Percentiles rank a stretch among this genome's conserved stretches.
phyloP scores from a whole-genome alignment of 768 basidiomycete species.

The Tulasnella calospora region DNA sequence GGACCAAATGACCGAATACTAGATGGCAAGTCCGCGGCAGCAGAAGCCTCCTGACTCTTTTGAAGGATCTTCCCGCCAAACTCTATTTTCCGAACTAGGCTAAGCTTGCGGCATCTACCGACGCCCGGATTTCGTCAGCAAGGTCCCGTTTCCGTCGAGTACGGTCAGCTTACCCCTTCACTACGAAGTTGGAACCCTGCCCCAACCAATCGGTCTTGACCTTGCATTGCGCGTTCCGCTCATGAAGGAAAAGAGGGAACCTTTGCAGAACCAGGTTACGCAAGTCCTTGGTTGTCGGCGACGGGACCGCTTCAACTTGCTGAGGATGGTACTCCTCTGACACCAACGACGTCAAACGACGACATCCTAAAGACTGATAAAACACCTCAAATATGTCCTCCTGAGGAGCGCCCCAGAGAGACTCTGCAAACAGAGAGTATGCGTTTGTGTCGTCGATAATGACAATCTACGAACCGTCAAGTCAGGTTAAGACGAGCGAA shows the following conservation, averaged over 20 bases:
- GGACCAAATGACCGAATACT: slow-evolving; percentile 49
- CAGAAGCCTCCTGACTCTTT: slow-evolving; percentile 65
- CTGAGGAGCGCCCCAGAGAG: slow-evolving; percentile 74
- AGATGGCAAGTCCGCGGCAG: slow-evolving; percentile 49
- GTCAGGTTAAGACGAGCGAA: background rate
- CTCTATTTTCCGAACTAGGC: slow-evolving; percentile 56
- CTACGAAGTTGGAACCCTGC: slow-evolving; percentile 36
- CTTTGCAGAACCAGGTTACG: slow-evolving; percentile 70
- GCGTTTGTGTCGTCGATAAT: slow-evolving; percentile 83
- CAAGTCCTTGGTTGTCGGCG: slow-evolving; percentile 48
- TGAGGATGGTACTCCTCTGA: slow-evolving; percentile 68
- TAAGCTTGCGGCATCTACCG: slow-evolving; percentile 45
- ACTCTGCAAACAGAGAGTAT: slow-evolving; percentile 71
- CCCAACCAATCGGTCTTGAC: slow-evolving; percentile 37
- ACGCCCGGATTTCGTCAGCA: background rate
- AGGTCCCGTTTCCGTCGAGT: no score
- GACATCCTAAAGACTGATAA: slow-evolving; percentile 71
- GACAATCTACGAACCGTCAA: slow-evolving; percentile 47
- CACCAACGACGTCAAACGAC: slow-evolving; percentile 63
- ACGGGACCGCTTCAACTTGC: slow-evolving; percentile 41
- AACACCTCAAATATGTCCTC: slow-evolving; percentile 89
- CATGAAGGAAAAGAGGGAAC: slow-evolving; percentile 85
- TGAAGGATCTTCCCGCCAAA: slow-evolving; percentile 49
- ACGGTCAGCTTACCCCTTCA: slow-evolving; percentile 32
- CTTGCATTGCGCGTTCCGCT: slow-evolving; percentile 48